Conservation (phyloP, 495 filamentous ascomycete genomes). For the Emericellopsis terricola region DNA sequence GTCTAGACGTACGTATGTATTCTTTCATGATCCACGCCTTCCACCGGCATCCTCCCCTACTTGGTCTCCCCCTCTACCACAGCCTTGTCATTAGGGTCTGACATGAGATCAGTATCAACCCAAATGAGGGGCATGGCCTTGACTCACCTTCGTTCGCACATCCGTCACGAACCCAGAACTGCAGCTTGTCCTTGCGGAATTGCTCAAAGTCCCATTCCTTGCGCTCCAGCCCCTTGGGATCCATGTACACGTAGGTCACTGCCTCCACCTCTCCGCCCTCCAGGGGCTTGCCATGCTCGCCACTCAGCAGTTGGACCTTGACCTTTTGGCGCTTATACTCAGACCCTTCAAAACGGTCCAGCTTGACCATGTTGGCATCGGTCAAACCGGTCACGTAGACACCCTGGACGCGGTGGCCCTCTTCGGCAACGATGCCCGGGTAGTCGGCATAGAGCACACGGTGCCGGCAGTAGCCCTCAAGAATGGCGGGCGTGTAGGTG, state of each 20-base stretch:
- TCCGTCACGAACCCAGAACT: constrained; percentile 25
- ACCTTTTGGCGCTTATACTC: constrained; percentile 53
- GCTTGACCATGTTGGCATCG: constrained; percentile 49
- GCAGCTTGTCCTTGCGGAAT: constrained; percentile 51
- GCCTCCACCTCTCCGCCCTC: constrained; percentile 43
- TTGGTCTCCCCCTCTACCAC: too few relatives aligned
- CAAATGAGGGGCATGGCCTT: background rate
- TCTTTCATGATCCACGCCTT: too few relatives aligned
- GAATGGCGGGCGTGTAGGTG: constrained; percentile 52
- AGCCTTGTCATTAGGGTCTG: background rate
- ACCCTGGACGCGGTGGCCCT: constrained; percentile 49
- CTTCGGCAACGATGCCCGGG: constrained; percentile 53
- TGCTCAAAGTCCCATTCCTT: constrained; percentile 70
- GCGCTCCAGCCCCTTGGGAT: constrained; percentile 33
- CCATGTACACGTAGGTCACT: constrained; percentile 64
- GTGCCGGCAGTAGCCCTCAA: constrained; percentile 53
- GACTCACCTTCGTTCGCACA: constrained; percentile 2
- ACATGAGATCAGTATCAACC: background rate
- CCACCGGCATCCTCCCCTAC: too few relatives aligned
- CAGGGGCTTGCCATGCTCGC: constrained; percentile 13
- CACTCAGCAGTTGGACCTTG: constrained; percentile 32
- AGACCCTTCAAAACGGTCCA: constrained; percentile 70
- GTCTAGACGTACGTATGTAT: too few relatives aligned
- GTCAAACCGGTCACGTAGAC: constrained; percentile 66
- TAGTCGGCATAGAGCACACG: constrained; percentile 45